A percentile compares a stretch with the other conserved stretches of the same genome.
Evolutionary conservation across 768 basidiomycete species (phyloP).

Genomic region (Agaricus bisporus): DNA sequence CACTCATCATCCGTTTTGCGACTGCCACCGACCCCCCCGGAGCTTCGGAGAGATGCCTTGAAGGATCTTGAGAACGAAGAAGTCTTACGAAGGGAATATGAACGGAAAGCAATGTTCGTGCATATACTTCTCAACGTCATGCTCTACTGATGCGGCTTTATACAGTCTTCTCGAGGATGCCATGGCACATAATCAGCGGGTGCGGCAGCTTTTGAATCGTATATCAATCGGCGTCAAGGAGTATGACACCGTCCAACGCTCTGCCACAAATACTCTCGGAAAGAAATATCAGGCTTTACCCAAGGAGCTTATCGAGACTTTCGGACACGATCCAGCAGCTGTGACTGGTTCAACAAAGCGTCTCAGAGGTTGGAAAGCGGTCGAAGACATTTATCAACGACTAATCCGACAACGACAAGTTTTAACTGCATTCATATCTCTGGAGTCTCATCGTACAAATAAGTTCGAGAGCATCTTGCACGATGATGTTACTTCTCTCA

Average conservation of each 20-base stretch:
- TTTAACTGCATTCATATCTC: conserved; percentile 40
- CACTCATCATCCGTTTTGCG: conserved; percentile 1
- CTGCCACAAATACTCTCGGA: conserved; percentile 41
- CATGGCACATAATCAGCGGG: conserved; percentile 55
- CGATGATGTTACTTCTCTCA: conserved; percentile 45
- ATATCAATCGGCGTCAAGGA: conserved; percentile 58
- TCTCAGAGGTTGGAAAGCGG: conserved; percentile 60
- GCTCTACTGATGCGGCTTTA: not conserved
- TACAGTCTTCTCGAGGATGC: conserved; percentile 56
- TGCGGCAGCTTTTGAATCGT: conserved; percentile 63
- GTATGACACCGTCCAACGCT: conserved; percentile 55
- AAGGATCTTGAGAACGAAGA: conserved; percentile 36
- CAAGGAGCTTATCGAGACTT: conserved; percentile 63
- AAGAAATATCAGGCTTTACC: conserved; percentile 46
- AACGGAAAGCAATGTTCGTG: conserved; percentile 48
- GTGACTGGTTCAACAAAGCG: conserved; percentile 61
- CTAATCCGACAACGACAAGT: conserved; percentile 54
- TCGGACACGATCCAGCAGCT: conserved; percentile 73
- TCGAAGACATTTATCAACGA: conserved; percentile 69
- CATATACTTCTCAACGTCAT: conserved; percentile 10
- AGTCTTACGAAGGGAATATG: conserved; percentile 49
- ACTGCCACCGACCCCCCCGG: conserved; percentile 7
- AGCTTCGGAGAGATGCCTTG: conserved; percentile 23
- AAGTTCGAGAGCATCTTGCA: conserved; percentile 41
- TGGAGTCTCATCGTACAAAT: conserved; percentile 15